Base-by-base conservation (phyloP, 352 stramenopile species). In the Phytophthora tubulina region DNA sequence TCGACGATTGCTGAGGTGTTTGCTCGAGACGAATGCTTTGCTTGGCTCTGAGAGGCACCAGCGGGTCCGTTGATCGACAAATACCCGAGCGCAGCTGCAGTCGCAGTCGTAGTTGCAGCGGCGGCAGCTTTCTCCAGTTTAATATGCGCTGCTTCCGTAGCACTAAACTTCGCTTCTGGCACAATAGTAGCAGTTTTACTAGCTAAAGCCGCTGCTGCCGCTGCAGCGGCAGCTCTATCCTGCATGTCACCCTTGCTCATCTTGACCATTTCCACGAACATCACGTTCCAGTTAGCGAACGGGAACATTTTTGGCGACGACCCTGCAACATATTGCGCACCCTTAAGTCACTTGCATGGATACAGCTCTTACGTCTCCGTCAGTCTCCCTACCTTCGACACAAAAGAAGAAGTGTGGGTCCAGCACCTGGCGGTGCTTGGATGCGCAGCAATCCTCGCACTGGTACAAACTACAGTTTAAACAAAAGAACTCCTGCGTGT, bases 391-490 rank as follows among this genome's bases (percentile, higher is more conserved):
- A 89, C 85, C 86, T 82, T 91, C 80, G 9, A 87, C 75, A 63
- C 71, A 81, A 63, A 90, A 81, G 68, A 78, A 89, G n/a, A 82
- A 78, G 57, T 94, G 86, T 17, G 41, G 39, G 17, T 73, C 70
- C 31, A 55, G 30, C 17, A 27, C 21, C 21, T 76, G 65, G 50
- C 72, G 41, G 45, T 90, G 82, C 41, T 80, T 80, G 11, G 49
- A 46, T 0, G 69, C 69, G 60, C 83, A 92, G 72, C 86, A 94
- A 3, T 38, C 38, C n/a, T 89, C 76, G 32, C 86, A 94, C 63
- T 90, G 80, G 62, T 89, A 85, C 45, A 55, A 68, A 30, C 76
- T 72, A 67, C 86, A 94, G 35, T 77, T 76, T 2, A 80, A 14
- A 54, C 86, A 94, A 38, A 84, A 81, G 13, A 94, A 92, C 27